phyloP scores from a whole-genome alignment of 129 eudicot species.

The Sambucus nigra region DNA sequence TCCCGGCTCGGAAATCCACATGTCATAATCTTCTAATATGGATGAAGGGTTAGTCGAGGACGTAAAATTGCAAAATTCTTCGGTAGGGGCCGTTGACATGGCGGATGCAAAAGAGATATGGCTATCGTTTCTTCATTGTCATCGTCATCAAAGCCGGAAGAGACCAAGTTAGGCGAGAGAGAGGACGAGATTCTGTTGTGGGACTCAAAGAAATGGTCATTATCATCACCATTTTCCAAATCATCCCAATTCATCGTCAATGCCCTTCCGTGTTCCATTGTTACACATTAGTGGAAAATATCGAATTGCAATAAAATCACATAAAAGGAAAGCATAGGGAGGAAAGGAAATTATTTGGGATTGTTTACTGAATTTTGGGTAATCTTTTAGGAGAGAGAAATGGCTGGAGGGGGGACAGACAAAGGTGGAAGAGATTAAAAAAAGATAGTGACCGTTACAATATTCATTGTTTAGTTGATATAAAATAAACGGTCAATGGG shows the following conservation, averaged over 20 bases:
- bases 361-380: background rate
- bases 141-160: constrained; percentile 23
- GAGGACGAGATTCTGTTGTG: constrained; percentile 45
- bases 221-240: constrained; percentile 43
- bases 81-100: constrained; percentile 23
- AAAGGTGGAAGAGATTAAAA: background rate
- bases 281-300: constrained; percentile 24
- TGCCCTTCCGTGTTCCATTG: constrained; percentile 46
- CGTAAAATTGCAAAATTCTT: constrained; percentile 11
- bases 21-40: constrained; percentile 37
- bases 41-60: constrained; percentile 13
- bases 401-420: too few relatives aligned
- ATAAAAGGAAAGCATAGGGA: background rate
- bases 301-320: background rate
- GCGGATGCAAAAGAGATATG: constrained; percentile 57
- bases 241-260: constrained; percentile 82
- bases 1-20: constrained; percentile 88
- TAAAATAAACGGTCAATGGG: too few relatives aligned
- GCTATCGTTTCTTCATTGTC: constrained; percentile 46
- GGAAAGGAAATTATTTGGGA: background rate
- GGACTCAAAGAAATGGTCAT: constrained; percentile 57
- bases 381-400: background rate
- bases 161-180: constrained; percentile 43
- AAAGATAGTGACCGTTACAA: too few relatives aligned
- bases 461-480: too few relatives aligned